Base-by-base conservation (phyloP, 2,329 filamentous ascomycete genomes). In the Daldinia sp. region DNA sequence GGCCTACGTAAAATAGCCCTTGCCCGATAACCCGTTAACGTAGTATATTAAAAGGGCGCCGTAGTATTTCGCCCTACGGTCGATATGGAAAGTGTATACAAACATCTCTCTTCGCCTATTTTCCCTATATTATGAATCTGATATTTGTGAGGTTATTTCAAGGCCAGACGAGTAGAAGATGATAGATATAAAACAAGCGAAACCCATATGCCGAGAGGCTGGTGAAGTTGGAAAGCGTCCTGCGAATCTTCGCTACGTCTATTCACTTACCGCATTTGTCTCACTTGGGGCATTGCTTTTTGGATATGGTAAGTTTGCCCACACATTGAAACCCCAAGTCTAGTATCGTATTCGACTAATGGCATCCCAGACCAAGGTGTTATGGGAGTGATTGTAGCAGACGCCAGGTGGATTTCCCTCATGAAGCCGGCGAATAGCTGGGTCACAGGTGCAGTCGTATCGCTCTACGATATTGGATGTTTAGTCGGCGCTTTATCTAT, bases 371-470 rank as follows among this genome's bases (percentile, higher is more conserved):
- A 68, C n/a, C 62, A 68, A 45, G 65, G 62, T 3, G 65, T 67
- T 23, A 63, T 63, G 65, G 62, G 65, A 29, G 63, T 68, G 23
- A 68, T 68, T 45, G 65, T 68, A 15, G 65, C 62, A n/a, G 65
- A 65, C 8, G 45, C 56, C 10, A 50, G 65, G 11, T 68, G 62
- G 56, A 66, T 63, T 9, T 52, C 50, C 4, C 29, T 58, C 8
- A 66, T 66, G 56, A 63, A 58, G 32, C 62, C 62, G 21, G 55
- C 55, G 3, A 68, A 61, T 21, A 66, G 59, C 53, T 68, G 65
- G 62, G 60, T 65, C 2, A 68, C 65, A 1, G 65, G 65, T 0
- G 65, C 62, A 7, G 65, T 67, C 19, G 65, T 67, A 2, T 67
- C 65, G 10, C 59, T 67, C 3, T 67, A 67, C 37, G 65, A 67